These are phyloP conservation scores for Gomphus bonarii DNA, from an alignment of 1,284 basidiomycete genomes.

Conservation along the genomic window DNA sequence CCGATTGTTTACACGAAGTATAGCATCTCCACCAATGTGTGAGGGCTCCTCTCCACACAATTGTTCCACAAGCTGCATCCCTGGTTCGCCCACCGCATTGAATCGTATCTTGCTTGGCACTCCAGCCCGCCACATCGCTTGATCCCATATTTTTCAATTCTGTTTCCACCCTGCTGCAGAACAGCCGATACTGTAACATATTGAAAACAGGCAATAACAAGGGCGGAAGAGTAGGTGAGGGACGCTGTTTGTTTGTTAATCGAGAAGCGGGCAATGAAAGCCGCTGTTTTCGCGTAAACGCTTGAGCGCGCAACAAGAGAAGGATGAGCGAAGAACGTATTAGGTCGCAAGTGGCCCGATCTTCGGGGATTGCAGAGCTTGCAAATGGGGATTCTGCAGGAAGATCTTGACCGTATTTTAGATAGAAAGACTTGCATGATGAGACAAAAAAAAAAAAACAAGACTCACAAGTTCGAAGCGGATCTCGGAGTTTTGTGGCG, in stretches of 20 bases:
- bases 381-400: slow-evolving; percentile 14
- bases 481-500: slow-evolving; percentile 56
- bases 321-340: slow-evolving; percentile 53
- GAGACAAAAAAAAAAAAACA: no score
- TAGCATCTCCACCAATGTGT: slow-evolving; percentile 53
- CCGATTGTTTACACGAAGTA: slow-evolving; percentile 59
- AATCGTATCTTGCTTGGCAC: slow-evolving; percentile 50
- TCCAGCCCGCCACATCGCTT: slow-evolving; percentile 39
- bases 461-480: slow-evolving; percentile 53
- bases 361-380: slow-evolving; percentile 15
- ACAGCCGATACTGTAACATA: slow-evolving; percentile 63
- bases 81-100: slow-evolving; percentile 55
- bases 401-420: slow-evolving; percentile 18
- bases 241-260: slow-evolving; percentile 13
- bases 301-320: slow-evolving; percentile 56
- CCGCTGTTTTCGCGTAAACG: slow-evolving; percentile 37
- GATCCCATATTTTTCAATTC: slow-evolving; percentile 44
- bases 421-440: slow-evolving; percentile 2
- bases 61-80: slow-evolving; percentile 41
- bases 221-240: slow-evolving; percentile 24
- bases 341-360: slow-evolving; percentile 48
- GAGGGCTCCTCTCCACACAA: slow-evolving; percentile 23
- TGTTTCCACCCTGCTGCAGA: slow-evolving; percentile 48
- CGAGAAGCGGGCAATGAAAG: slow-evolving; percentile 19
- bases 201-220: slow-evolving; percentile 61